Conservation (phyloP, 1,139 yeast species). For the Candida sp. region DNA sequence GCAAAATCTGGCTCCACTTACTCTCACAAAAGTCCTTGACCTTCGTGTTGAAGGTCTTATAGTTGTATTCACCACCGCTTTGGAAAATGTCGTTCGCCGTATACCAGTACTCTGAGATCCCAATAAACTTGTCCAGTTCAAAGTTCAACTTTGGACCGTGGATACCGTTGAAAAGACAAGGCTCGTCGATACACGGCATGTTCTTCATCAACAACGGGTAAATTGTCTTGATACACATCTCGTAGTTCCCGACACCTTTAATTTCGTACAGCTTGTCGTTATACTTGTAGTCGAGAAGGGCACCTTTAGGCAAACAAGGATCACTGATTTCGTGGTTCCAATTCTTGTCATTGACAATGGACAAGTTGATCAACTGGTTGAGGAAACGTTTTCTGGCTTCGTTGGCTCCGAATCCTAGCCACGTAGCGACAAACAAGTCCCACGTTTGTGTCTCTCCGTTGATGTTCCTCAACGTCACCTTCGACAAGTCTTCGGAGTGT, state of each 20-base stretch:
- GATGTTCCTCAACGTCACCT: slow-evolving; percentile 56
- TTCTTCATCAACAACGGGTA: slow-evolving; percentile 74
- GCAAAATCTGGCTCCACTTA: slow-evolving; percentile 58
- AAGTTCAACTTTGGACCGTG: slow-evolving; percentile 80
- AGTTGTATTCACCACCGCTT: slow-evolving; percentile 78
- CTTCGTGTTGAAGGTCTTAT: slow-evolving; percentile 58
- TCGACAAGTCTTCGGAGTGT: slow-evolving; percentile 68
- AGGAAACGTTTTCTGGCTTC: slow-evolving; percentile 73
- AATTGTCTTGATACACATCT: slow-evolving; percentile 65
- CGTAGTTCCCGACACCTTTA: slow-evolving; percentile 71
- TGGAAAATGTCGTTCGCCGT: slow-evolving; percentile 83
- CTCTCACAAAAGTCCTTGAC: slow-evolving; percentile 70
- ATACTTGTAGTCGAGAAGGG: slow-evolving; percentile 40
- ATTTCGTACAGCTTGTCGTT: slow-evolving; percentile 52
- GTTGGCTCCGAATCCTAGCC: slow-evolving; percentile 89
- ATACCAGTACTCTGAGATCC: slow-evolving; percentile 86
- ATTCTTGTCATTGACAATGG: slow-evolving; percentile 24
- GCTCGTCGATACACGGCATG: slow-evolving; percentile 73
- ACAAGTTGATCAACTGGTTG: slow-evolving; percentile 46
- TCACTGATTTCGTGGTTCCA: slow-evolving; percentile 46
- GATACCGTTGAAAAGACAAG: slow-evolving; percentile 81
- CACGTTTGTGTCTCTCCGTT: slow-evolving; percentile 68
- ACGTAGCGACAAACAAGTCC: slow-evolving; percentile 79
- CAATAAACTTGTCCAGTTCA: slow-evolving; percentile 72
- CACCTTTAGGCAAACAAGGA: slow-evolving; percentile 75